These are phyloP conservation scores for Hyphopichia khmerensis DNA, from an alignment of 1,139 yeast species.

Conservation along the genomic window DNA sequence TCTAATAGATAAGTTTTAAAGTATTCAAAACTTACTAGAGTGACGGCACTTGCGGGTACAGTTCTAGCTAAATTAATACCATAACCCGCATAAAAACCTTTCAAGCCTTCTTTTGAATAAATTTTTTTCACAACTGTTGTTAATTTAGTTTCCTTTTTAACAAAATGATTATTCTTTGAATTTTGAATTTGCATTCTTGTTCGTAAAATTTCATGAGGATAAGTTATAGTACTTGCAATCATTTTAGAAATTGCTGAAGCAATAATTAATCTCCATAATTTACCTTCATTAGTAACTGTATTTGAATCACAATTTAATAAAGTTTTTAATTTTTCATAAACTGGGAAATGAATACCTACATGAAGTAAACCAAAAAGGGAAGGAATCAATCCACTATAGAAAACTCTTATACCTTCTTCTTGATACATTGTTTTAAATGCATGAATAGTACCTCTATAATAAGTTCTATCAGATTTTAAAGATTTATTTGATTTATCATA, in stretches of 20 bases:
- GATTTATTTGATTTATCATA: conserved; percentile 18
- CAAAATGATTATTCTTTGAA: conserved; percentile 3
- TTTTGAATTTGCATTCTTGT: conserved; percentile 78
- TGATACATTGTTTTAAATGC: conserved; percentile 78
- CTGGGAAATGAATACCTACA: conserved; percentile 96
- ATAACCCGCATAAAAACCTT: conserved; percentile 89
- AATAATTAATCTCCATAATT: conserved; percentile 47
- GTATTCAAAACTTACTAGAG: conserved; percentile 90
- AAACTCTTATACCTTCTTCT: conserved; percentile 79
- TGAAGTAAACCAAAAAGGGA: conserved; percentile 87
- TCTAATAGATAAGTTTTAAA: conserved; percentile 61
- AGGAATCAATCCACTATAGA: conserved; percentile 88
- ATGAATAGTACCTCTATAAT: conserved; percentile 77
- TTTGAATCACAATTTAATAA: conserved; percentile 34
- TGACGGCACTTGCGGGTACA: conserved; percentile 92
- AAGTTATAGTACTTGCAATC: conserved; percentile 85
- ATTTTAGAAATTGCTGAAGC: conserved; percentile 86
- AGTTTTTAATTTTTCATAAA: conserved; percentile 79
- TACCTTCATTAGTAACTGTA: conserved; percentile 22
- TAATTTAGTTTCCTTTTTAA: conserved; percentile 15
- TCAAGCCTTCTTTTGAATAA: conserved; percentile 67
- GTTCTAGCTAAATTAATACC: conserved; percentile 84
- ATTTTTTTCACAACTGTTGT: conserved; percentile 41
- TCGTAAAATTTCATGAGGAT: conserved; percentile 94
- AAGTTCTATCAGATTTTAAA: conserved; percentile 17